These are phyloP conservation scores for Strobilomyces confusus DNA, from an alignment of 768 basidiomycete genomes.

Conservation along the genomic window DNA sequence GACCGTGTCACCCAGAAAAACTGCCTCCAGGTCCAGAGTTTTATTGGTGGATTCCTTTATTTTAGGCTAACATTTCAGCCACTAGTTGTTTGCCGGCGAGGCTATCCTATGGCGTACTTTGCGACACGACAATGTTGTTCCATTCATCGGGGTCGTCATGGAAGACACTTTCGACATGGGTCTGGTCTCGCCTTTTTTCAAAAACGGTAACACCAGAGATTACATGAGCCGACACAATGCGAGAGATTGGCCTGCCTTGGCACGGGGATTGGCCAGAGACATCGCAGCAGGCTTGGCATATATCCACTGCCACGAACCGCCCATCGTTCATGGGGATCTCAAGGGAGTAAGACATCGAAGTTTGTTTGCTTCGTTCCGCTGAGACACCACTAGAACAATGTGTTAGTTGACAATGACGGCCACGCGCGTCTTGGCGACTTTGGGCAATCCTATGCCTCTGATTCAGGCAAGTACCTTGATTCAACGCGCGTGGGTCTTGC, in stretches of 20 bases:
- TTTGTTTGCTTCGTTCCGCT: neutral
- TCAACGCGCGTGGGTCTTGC: constrained; percentile 18
- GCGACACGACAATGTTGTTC: constrained; percentile 25
- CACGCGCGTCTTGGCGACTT: constrained; percentile 26
- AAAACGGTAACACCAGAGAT: constrained; percentile 16
- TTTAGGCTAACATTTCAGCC: neutral
- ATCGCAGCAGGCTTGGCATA: constrained; percentile 22
- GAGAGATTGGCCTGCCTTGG: constrained; percentile 3
- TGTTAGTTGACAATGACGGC: constrained; percentile 13
- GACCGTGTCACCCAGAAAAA: neutral
- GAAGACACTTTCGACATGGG: constrained; percentile 10
- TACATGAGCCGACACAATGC: neutral
- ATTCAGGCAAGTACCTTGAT: constrained; percentile 24
- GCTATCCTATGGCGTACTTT: constrained; percentile 28
- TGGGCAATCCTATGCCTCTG: constrained; percentile 24
- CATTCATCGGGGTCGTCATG: constrained; percentile 20
- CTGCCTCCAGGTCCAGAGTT: constrained; percentile 12
- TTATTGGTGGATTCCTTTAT: neutral
- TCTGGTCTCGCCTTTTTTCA: constrained; percentile 24
- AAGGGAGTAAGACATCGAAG: constrained; percentile 30
- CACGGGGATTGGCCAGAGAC: constrained; percentile 9
- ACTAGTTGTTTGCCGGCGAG: constrained; percentile 23
- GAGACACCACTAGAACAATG: constrained; percentile 20
- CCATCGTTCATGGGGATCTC: constrained; percentile 39
- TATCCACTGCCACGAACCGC: constrained; percentile 22